phyloP scores from a whole-genome alignment of 2,329 filamentous ascomycete species.

The Cladophialophora yegresii region DNA sequence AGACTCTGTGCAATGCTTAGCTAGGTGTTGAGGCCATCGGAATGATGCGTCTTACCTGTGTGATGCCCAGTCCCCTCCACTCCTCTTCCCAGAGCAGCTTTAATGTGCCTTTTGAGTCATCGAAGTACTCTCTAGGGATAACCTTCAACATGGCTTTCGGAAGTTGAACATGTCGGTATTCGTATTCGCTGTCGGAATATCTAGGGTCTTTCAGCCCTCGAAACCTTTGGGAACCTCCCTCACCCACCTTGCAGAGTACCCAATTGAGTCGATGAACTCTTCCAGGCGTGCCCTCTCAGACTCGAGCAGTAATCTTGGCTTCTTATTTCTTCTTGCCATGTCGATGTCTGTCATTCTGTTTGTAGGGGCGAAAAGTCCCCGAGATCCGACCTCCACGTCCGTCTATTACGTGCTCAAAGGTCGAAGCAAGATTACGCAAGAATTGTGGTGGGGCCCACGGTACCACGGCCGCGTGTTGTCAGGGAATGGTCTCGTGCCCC shows the following conservation, averaged over 20 bases:
- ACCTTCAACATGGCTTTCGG: conserved; percentile 98
- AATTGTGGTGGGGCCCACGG: not conserved
- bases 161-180: conserved; percentile 96
- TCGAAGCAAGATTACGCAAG: not conserved
- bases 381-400: not conserved
- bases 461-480: not conserved
- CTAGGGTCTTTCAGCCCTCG: conserved; percentile 50
- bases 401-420: not conserved
- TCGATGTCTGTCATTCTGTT: conserved; percentile 62
- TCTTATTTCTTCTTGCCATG: conserved; percentile 79
- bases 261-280: conserved; percentile 89
- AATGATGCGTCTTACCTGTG: conserved; percentile 66
- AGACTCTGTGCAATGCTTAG: conserved; percentile 66
- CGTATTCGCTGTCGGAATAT: conserved; percentile 88
- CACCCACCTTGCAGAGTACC: conserved; percentile 84
- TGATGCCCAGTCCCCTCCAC: conserved; percentile 95
- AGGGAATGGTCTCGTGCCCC: conserved; percentile 27
- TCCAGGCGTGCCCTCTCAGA: conserved; percentile 80
- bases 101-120: conserved; percentile 82
- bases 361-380: not conserved
- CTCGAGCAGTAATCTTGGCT: conserved; percentile 77
- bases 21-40: not conserved
- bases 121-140: conserved; percentile 93
- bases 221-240: not conserved
- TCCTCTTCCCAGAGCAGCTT: conserved; percentile 98